A percentile compares a stretch with the other conserved stretches of the same genome.
Evolutionary conservation across 768 basidiomycete species (phyloP).

Genomic region (Mycena galopus): DNA sequence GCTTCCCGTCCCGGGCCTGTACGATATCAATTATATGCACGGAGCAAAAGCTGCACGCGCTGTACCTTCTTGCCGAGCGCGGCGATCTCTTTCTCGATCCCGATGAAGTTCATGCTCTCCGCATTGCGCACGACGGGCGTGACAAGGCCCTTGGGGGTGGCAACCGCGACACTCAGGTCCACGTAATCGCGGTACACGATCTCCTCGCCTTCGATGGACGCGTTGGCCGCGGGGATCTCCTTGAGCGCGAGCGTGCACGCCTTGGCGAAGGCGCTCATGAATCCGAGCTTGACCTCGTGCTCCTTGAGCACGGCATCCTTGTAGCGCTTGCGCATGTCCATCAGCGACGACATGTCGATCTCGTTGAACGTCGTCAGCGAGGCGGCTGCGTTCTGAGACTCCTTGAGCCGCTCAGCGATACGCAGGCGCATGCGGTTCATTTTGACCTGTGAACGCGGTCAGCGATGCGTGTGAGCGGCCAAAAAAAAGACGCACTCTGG

Average conservation of each 20-base stretch:
- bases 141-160: constrained; percentile 97
- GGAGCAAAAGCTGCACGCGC: constrained; percentile 31
- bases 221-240: constrained; percentile 95
- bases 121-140: constrained; percentile 95
- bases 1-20: constrained; percentile 90
- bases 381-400: constrained; percentile 97
- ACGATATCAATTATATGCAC: constrained; percentile 13
- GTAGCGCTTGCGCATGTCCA: constrained; percentile 93
- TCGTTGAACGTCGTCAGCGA: constrained; percentile 99
- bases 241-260: constrained; percentile 87
- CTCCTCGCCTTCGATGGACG: constrained; percentile 93
- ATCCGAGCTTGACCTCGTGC: constrained; percentile 96
- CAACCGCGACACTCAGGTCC: constrained; percentile 95
- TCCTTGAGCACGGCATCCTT: constrained; percentile 92
- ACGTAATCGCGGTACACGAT: constrained; percentile 94
- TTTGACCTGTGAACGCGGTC: constrained; percentile 76
- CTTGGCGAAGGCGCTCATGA: constrained; percentile 97
- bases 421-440: constrained; percentile 99
- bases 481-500: constrained; percentile 64
- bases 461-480: background rate
- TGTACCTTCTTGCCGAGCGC: constrained; percentile 91
- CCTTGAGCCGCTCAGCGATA: constrained; percentile 97
- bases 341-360: constrained; percentile 97
- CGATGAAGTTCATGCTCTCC: constrained; percentile 87
- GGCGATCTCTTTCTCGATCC: constrained; percentile 95